Percentiles rank a stretch among this genome's conserved stretches.
These are phyloP conservation scores for Exophiala aquamarina DNA, from an alignment of 2,329 filamentous ascomycete species.

Conservation along the genomic window DNA sequence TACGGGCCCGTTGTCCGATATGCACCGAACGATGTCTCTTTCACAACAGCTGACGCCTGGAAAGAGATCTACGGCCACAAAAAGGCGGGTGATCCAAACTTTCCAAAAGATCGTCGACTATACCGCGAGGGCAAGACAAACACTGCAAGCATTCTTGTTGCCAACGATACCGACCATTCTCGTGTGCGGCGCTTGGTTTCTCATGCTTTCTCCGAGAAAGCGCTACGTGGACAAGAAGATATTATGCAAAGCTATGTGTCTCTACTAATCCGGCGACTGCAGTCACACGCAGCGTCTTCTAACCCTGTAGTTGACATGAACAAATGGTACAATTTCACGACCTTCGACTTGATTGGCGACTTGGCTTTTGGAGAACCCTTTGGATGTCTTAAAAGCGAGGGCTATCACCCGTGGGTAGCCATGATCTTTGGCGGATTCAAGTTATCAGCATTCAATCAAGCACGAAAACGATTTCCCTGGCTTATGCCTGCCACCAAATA, in stretches of 20 bases:
- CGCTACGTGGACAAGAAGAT: conserved; percentile 40
- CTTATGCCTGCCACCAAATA: not conserved
- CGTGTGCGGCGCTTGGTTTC: conserved; percentile 35
- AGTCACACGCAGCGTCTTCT: not conserved
- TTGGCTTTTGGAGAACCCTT: conserved; percentile 36
- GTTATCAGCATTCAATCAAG: not conserved
- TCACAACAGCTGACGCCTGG: conserved; percentile 29
- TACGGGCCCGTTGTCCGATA: conserved; percentile 34
- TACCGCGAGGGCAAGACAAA: not conserved
- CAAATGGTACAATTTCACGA: conserved; percentile 24
- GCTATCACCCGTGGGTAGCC: conserved; percentile 34
- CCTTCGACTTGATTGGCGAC: conserved; percentile 31
- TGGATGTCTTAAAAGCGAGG: conserved; percentile 29
- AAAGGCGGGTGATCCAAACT: conserved; percentile 1
- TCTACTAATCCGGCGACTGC: conserved; percentile 11
- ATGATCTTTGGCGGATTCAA: conserved; percentile 27
- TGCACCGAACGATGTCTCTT: conserved; percentile 33
- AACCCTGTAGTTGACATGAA: conserved; percentile 9
- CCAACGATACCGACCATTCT: conserved; percentile 27
- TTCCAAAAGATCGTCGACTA: conserved; percentile 4
- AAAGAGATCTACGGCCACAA: conserved; percentile 30
- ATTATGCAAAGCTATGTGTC: conserved; percentile 18
- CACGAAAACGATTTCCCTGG: not conserved
- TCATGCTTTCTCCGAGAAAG: conserved; percentile 45
- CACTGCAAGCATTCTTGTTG: not conserved